Evolutionary conservation across 202 grass and related monocot species (phyloP), one percentile per base, ranked within the genome.

Genomic region (Dendrocalamus latiflorus): DNA sequence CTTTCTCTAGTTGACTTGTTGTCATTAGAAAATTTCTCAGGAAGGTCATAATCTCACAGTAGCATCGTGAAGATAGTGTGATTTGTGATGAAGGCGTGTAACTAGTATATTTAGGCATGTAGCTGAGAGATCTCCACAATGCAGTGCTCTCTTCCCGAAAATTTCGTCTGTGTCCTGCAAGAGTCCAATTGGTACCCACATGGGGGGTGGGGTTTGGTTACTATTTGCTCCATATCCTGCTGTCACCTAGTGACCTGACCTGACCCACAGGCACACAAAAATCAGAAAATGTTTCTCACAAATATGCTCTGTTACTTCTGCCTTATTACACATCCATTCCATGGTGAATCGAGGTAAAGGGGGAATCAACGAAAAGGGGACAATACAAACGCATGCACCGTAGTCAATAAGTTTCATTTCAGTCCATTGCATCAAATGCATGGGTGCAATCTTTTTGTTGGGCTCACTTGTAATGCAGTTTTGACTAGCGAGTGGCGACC

Each of bases 111-210:
- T 74, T 25, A 20, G n/a, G 12, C 21, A n/a, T 25, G 11, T 59
- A 73, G 58, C 61, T 42, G 68, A 58, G 76, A 75, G n/a, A 58
- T 71, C 65, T 87, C 62, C 71, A 66, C 26, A 56, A 37, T 63
- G 72, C 28, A 20, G 58, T 81, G 77, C 79, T 91, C 79, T 83
- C 54, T 26, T 42, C 76, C 88, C 92, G 81, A 58, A 89, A 97
- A 84, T 84, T 72, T 75, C 84, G 91, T 86, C n/a, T 51, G 81
- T 86, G 77, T 84, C 77, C 73, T 75, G 81, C 76, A 87, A 85
- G 75, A 81, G 74, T 79, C 83, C 86, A 87, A 78, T 79, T 65
- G 84, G 62, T 72, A 68, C 77, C 54, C 94, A 94, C 88, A 97
- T 91, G 92, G 88, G 91, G 18, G 8, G 13, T 39, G 71, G 51